Conservation (phyloP, 139 green algal genomes). For the Tetradesmus obliquus region DNA sequence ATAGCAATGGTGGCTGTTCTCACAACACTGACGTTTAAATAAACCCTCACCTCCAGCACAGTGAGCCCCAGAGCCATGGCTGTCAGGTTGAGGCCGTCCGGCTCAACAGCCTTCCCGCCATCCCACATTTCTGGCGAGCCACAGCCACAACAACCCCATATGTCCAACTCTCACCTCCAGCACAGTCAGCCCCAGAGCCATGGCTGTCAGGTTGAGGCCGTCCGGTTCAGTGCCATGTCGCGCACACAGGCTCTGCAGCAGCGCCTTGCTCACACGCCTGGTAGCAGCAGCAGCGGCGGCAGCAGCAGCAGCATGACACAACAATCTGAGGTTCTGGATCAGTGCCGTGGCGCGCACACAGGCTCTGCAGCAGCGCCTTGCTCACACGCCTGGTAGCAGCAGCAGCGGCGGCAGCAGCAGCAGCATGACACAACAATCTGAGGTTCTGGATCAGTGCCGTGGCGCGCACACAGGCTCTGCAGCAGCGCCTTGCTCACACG, state of each 20-base stretch:
- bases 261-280: not conserved
- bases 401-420: not conserved
- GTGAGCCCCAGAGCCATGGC: conserved; percentile 35
- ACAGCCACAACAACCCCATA: too few relatives aligned
- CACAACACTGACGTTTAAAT: not conserved
- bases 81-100: conserved; percentile 42
- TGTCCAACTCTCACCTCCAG: not conserved
- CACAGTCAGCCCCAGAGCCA: conserved; percentile 35
- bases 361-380: conserved; percentile 13
- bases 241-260: conserved; percentile 43
- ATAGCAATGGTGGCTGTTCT: not conserved
- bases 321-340: conserved; percentile 41
- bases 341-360: conserved; percentile 42
- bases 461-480: conserved; percentile 27
- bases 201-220: conserved; percentile 37
- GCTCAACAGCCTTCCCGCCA: not conserved
- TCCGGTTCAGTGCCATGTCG: conserved; percentile 46
- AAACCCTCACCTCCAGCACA: conserved; percentile 8
- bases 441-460: conserved; percentile 44
- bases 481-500: conserved; percentile 17
- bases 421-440: too few relatives aligned
- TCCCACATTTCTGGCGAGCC: too few relatives aligned
- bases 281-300: not conserved
- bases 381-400: not conserved
- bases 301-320: not conserved